Percentiles rank a stretch among this genome's conserved stretches.
phyloP scores from a whole-genome alignment of 768 basidiomycete genomes.

The Tricholoma sp. region DNA sequence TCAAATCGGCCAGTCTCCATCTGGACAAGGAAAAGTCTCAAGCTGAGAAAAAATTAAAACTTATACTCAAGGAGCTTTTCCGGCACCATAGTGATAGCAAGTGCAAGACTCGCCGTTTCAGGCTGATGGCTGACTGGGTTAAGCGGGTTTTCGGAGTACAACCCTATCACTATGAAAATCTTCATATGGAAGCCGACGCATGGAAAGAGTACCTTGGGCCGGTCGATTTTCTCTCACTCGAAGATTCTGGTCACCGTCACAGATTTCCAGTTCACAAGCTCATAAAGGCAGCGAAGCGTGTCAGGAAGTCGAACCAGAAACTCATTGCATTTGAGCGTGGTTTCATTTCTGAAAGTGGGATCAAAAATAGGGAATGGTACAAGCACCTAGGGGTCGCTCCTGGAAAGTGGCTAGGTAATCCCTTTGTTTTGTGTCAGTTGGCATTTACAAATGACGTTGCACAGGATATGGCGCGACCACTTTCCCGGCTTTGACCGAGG shows the following conservation, averaged over 20 bases:
- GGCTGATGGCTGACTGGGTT: slow-evolving; percentile 28
- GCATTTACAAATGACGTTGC: background rate
- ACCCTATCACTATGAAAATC: slow-evolving; percentile 17
- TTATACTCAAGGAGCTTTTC: slow-evolving; percentile 37
- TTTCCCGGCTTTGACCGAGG: slow-evolving; percentile 74
- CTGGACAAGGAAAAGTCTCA: slow-evolving; percentile 56
- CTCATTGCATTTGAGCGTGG: slow-evolving; percentile 71
- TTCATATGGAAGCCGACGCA: slow-evolving; percentile 14
- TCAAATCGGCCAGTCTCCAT: slow-evolving; percentile 46
- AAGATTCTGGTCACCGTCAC: slow-evolving; percentile 13
- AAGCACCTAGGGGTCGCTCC: slow-evolving; percentile 82
- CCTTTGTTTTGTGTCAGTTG: background rate
- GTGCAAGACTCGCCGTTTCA: slow-evolving; percentile 18
- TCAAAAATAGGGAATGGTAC: slow-evolving; percentile 83
- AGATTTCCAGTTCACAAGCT: slow-evolving; percentile 38
- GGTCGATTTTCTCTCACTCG: background rate
- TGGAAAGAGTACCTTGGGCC: slow-evolving; percentile 31
- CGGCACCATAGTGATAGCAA: slow-evolving; percentile 19
- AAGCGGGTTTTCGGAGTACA: slow-evolving; percentile 35
- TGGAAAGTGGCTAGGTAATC: slow-evolving; percentile 74
- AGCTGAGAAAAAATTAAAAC: slow-evolving; percentile 48
- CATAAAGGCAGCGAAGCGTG: slow-evolving; percentile 52
- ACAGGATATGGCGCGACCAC: slow-evolving; percentile 83
- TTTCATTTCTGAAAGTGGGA: slow-evolving; percentile 73
- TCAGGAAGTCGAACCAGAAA: slow-evolving; percentile 58